phyloP scores from a whole-genome alignment of 1,139 yeast species.

The Groenewaldozyma auringiensis region DNA sequence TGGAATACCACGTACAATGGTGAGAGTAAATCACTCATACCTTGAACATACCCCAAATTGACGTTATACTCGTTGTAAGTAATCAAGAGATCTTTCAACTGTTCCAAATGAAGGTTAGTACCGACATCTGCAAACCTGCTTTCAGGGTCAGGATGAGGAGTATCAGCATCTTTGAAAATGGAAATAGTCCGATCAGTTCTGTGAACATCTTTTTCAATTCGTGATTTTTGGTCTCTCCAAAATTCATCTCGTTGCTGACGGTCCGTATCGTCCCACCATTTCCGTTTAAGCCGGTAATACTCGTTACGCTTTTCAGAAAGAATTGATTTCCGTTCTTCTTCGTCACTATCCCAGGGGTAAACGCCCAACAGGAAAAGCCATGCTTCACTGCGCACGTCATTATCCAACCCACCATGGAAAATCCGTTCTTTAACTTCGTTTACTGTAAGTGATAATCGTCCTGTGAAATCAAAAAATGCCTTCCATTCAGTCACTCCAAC shows the following conservation, averaged over 20 bases:
- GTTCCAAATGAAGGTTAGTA: conserved; percentile 60
- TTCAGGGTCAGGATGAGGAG: conserved; percentile 46
- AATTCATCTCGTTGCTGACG: conserved; percentile 54
- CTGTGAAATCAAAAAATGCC: conserved; percentile 70
- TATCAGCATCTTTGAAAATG: conserved; percentile 49
- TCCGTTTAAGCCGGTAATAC: conserved; percentile 57
- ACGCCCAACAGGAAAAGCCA: conserved; percentile 84
- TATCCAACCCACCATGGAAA: conserved; percentile 81
- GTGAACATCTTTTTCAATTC: conserved; percentile 90
- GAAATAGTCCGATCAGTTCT: conserved; percentile 79
- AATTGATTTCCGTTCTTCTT: conserved; percentile 56
- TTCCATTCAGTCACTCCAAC: conserved; percentile 74
- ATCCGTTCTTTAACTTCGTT: conserved; percentile 72
- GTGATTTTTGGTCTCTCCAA: conserved; percentile 80
- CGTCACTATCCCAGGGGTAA: conserved; percentile 81
- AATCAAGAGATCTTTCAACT: conserved; percentile 67
- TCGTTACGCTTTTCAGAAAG: conserved; percentile 50
- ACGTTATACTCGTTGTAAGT: conserved; percentile 80
- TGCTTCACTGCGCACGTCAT: conserved; percentile 57
- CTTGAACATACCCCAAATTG: conserved; percentile 91
- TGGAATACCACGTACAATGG: conserved; percentile 73
- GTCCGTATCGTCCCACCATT: conserved; percentile 60
- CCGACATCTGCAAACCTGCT: conserved; percentile 44
- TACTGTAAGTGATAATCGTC: conserved; percentile 63
- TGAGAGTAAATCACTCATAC: conserved; percentile 89